Conservation (phyloP, 495 filamentous ascomycete species). For the Penicillium herquei region DNA sequence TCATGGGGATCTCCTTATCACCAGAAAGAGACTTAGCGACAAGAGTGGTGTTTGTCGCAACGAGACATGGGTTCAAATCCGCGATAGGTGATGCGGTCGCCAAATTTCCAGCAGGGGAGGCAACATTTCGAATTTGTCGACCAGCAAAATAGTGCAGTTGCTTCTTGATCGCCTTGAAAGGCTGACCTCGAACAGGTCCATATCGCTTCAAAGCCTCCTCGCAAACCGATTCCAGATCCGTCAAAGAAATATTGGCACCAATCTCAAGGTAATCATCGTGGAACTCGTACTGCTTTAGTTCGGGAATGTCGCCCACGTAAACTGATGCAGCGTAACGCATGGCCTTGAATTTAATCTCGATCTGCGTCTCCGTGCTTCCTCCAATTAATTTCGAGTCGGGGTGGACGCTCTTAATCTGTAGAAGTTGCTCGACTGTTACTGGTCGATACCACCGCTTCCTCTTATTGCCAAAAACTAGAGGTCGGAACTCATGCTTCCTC, state of each 20-base stretch:
- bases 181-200: constrained; percentile 66
- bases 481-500: constrained; percentile 75
- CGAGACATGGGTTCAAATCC: constrained; percentile 91
- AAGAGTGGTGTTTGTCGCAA: constrained; percentile 78
- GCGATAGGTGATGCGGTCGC: constrained; percentile 96
- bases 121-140: constrained; percentile 93
- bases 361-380: constrained; percentile 94
- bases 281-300: constrained; percentile 77
- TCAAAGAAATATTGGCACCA: constrained; percentile 88
- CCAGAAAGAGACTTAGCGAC: constrained; percentile 70
- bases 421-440: constrained; percentile 78
- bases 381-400: constrained; percentile 92
- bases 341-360: constrained; percentile 97
- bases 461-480: constrained; percentile 90
- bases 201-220: constrained; percentile 78
- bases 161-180: constrained; percentile 50
- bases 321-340: constrained; percentile 88
- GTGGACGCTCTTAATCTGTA: constrained; percentile 84
- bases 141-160: constrained; percentile 84
- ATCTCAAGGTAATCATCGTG: constrained; percentile 79
- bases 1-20: constrained; percentile 84
- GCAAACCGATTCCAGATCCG: constrained; percentile 63
- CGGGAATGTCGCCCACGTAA: constrained; percentile 88
- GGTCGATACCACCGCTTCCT: constrained; percentile 92
- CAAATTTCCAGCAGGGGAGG: constrained; percentile 91